Conservation (phyloP, 2,329 filamentous ascomycete species). For the Coniochaeta sp. region DNA sequence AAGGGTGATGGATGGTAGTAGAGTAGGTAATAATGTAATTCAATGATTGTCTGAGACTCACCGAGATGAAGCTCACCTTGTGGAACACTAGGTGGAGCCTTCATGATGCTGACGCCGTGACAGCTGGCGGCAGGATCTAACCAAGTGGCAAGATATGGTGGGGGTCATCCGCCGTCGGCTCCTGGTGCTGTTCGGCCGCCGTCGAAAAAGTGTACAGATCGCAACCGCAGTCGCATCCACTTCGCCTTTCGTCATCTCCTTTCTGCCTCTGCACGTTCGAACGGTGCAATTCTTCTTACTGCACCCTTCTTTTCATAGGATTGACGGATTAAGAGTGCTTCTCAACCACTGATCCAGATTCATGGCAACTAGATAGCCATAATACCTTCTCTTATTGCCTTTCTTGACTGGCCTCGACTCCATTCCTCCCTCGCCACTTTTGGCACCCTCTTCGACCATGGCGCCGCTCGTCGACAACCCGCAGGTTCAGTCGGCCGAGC, state of each 20-base stretch:
- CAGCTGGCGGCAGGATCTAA: neutral
- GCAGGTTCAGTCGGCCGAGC: conserved; percentile 80
- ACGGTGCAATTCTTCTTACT: neutral
- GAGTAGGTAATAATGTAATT: too few relatives aligned
- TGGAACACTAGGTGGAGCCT: too few relatives aligned
- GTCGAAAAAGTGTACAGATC: conserved; percentile 4
- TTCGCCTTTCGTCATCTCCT: conserved; percentile 2
- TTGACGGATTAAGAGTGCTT: neutral
- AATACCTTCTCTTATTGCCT: neutral
- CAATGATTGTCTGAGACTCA: too few relatives aligned
- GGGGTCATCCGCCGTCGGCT: neutral
- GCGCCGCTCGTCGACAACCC: conserved; percentile 77
- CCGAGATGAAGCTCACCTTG: too few relatives aligned
- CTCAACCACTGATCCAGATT: neutral
- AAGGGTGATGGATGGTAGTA: too few relatives aligned
- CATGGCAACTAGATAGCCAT: neutral
- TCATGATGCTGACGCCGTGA: too few relatives aligned
- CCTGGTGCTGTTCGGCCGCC: neutral
- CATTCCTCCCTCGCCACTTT: neutral
- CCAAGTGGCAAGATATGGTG: neutral
- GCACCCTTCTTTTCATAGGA: neutral
- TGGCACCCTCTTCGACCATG: too few relatives aligned
- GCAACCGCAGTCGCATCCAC: conserved; percentile 1
- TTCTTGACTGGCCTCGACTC: neutral
- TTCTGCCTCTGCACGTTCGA: conserved; percentile 10